Percentiles rank a stretch among this genome's conserved stretches.
phyloP scores from a whole-genome alignment of 73 alveolate genomes.

The Tetrahymena borealis region DNA sequence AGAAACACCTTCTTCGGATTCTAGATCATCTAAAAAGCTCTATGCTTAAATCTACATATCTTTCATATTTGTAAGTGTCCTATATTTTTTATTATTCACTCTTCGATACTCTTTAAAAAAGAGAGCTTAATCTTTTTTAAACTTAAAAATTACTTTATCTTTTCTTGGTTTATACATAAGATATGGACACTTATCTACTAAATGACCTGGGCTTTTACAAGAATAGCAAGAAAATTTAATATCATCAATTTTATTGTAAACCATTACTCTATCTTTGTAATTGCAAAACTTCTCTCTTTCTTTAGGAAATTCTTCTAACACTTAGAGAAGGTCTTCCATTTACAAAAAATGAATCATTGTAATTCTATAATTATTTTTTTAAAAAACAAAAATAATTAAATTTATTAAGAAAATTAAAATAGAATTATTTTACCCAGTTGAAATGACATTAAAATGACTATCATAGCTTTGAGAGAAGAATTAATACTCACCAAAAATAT shows the following conservation, averaged over 20 bases:
- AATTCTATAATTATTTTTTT: background rate
- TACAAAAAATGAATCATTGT: background rate
- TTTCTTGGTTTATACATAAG: background rate
- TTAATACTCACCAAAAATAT: background rate
- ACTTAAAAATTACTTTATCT: background rate
- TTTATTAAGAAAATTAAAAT: background rate
- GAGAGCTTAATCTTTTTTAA: background rate
- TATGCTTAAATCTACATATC: background rate
- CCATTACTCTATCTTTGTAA: background rate
- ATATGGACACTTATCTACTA: background rate
- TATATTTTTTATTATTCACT: background rate
- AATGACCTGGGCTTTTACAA: background rate
- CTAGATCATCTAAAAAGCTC: background rate
- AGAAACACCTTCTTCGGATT: background rate
- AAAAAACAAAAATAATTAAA: background rate
- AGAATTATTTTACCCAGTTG: background rate
- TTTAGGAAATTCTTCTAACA: background rate
- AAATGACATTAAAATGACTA: background rate
- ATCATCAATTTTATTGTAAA: background rate
- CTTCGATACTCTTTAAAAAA: background rate
- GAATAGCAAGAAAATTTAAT: background rate
- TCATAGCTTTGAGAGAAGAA: background rate
- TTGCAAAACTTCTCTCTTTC: background rate
- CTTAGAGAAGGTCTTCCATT: background rate
- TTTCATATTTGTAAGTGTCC: background rate